Percentiles rank a stretch among this genome's conserved stretches.
phyloP scores from a whole-genome alignment of 208 protist species.

The Leishmania tarentolae region DNA sequence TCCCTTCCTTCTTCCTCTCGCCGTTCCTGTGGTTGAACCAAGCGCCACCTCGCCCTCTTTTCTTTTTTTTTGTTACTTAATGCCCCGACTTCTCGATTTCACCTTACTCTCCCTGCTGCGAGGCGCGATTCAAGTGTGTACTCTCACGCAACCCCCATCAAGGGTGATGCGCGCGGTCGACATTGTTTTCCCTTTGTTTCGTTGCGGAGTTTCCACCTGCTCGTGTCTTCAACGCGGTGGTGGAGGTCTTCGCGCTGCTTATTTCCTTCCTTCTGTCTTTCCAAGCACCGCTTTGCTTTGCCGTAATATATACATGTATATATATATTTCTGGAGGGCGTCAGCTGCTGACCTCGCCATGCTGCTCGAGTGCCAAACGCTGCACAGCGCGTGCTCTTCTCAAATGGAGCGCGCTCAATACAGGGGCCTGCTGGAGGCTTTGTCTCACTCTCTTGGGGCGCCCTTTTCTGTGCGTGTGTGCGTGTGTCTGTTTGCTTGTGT shows the following conservation, averaged over 20 bases:
- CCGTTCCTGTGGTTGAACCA: not conserved
- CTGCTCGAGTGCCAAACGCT: not conserved
- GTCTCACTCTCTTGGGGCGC: not conserved
- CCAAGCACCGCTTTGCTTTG: not conserved
- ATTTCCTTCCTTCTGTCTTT: not conserved
- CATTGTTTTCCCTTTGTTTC: constrained; percentile 6
- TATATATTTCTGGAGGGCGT: not conserved
- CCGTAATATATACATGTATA: not conserved
- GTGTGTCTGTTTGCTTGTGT: constrained; percentile 12
- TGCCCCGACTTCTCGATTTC: too few relatives aligned
- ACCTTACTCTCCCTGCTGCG: not conserved
- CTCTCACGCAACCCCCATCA: not conserved
- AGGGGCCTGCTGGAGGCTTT: not conserved
- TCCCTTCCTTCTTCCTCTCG: constrained; percentile 5
- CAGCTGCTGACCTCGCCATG: not conserved
- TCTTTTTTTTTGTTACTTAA: not conserved
- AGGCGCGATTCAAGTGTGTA: not conserved
- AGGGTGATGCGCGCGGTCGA: not conserved
- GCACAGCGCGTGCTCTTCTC: not conserved
- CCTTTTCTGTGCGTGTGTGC: not conserved
- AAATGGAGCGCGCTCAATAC: not conserved
- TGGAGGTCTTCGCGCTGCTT: not conserved
- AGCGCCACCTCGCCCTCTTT: not conserved
- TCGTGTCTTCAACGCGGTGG: not conserved
- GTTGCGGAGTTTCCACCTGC: not conserved